Percentiles rank a stretch among this genome's conserved stretches.
These are phyloP conservation scores for Cladosporium colombiae DNA, from an alignment of 2,329 filamentous ascomycete genomes.

Conservation along the genomic window DNA sequence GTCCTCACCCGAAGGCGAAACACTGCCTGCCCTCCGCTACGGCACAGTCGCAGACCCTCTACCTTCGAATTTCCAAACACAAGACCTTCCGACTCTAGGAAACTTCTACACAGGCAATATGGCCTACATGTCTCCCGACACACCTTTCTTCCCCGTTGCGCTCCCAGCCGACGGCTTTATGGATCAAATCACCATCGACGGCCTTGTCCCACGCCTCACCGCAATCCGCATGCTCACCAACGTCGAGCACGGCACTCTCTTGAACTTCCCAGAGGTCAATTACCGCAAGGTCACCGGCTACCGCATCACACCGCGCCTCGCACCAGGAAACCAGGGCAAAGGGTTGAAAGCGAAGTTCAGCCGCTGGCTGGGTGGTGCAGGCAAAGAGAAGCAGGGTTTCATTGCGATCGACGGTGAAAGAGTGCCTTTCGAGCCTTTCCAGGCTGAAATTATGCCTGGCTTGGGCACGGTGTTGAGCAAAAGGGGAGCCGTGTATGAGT, in stretches of 20 bases:
- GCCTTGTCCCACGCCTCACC: constrained; percentile 67
- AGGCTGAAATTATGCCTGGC: constrained; percentile 82
- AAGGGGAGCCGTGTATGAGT: constrained; percentile 70
- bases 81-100: constrained; percentile 75
- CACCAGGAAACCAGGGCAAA: constrained; percentile 14
- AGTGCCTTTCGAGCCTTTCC: constrained; percentile 83
- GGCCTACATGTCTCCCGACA: constrained; percentile 83
- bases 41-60: constrained; percentile 78
- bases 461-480: constrained; percentile 84
- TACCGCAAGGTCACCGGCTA: constrained; percentile 89
- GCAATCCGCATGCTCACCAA: constrained; percentile 70
- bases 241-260: constrained; percentile 73
- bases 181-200: constrained; percentile 80
- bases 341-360: constrained; percentile 28
- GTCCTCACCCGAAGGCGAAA: constrained; percentile 33
- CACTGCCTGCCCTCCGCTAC: constrained; percentile 70
- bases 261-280: constrained; percentile 73
- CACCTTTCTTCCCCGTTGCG: constrained; percentile 84
- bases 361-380: constrained; percentile 34
- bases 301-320: constrained; percentile 67
- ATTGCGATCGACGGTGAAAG: constrained; percentile 94
- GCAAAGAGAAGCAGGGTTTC: constrained; percentile 68
- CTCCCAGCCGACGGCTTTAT: constrained; percentile 81
- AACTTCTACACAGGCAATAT: constrained; percentile 97
- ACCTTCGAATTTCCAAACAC: constrained; percentile 73